phyloP scores from a whole-genome alignment of 441 rosid genomes.

The Macaranga tanarius region DNA sequence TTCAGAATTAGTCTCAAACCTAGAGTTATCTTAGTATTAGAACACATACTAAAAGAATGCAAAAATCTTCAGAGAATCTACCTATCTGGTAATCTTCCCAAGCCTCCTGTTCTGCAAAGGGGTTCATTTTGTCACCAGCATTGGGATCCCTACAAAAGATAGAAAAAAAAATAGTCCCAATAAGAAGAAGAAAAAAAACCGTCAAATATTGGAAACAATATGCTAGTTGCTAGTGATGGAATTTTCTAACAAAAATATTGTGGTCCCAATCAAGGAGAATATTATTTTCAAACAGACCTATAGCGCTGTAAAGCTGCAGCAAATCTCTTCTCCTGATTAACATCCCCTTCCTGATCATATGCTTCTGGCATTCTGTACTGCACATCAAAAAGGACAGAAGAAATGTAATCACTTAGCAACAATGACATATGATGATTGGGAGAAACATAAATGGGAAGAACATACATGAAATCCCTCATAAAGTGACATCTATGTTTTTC shows the following conservation, averaged over 20 bases:
- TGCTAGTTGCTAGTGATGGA: neutral
- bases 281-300: slow-evolving; percentile 46
- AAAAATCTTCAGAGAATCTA: slow-evolving; percentile 26
- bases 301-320: slow-evolving; percentile 88
- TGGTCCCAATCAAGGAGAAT: neutral
- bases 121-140: slow-evolving; percentile 87
- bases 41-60: slow-evolving; percentile 7
- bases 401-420: slow-evolving; percentile 9
- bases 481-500: neutral
- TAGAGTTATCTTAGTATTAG: neutral
- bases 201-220: slow-evolving; percentile 16
- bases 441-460: neutral
- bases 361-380: slow-evolving; percentile 98
- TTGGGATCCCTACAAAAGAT: slow-evolving; percentile 48
- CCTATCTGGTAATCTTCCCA: slow-evolving; percentile 99
- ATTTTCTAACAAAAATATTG: neutral
- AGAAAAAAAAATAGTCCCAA: slow-evolving; percentile 5
- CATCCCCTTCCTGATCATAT: slow-evolving; percentile 83
- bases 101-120: slow-evolving; percentile 98
- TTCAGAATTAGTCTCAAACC: slow-evolving; percentile 18
- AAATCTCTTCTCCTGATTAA: slow-evolving; percentile 92
- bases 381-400: slow-evolving; percentile 28
- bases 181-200: slow-evolving; percentile 7
- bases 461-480: slow-evolving; percentile 1
- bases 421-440: neutral